phyloP scores from a whole-genome alignment of 192 early-diverging fungal species.

The Mortierella hygrophila region DNA sequence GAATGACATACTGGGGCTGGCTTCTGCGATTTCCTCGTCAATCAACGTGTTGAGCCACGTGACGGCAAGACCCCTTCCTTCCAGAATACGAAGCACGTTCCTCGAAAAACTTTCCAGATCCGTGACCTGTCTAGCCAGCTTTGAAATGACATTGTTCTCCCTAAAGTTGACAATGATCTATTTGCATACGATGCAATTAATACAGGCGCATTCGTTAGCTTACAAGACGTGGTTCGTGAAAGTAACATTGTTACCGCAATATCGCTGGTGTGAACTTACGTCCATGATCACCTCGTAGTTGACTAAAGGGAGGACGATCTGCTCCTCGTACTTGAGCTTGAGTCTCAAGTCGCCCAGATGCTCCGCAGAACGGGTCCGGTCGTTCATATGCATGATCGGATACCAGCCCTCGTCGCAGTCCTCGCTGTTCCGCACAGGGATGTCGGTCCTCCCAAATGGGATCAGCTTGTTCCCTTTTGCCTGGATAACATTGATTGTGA shows the following conservation, averaged over 20 bases:
- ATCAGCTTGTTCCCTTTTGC: constrained; percentile 39
- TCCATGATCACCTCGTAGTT: constrained; percentile 55
- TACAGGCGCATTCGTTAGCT: neutral
- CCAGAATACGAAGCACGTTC: constrained; percentile 59
- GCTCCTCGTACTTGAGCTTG: constrained; percentile 57
- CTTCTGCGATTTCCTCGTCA: constrained; percentile 61
- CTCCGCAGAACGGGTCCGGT: constrained; percentile 32
- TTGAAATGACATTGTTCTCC: constrained; percentile 58
- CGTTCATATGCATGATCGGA: constrained; percentile 36
- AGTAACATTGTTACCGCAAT: too few species aligned
- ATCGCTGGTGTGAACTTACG: constrained; percentile 19
- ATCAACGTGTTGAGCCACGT: constrained; percentile 60
- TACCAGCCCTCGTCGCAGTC: constrained; percentile 52
- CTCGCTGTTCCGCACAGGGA: constrained; percentile 29
- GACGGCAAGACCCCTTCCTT: constrained; percentile 50
- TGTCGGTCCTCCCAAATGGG: constrained; percentile 32
- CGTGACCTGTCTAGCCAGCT: constrained; percentile 46
- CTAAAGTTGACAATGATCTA: constrained; percentile 56
- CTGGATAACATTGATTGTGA: constrained; percentile 48
- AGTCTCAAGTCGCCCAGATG: constrained; percentile 55
- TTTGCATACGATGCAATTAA: neutral
- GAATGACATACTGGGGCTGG: constrained; percentile 45
- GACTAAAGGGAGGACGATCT: constrained; percentile 50
- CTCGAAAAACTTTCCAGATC: constrained; percentile 57
- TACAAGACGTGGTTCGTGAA: too few species aligned